phyloP scores from a whole-genome alignment of 1,139 yeast genomes.

The Casaregolazyma suthepensis region DNA sequence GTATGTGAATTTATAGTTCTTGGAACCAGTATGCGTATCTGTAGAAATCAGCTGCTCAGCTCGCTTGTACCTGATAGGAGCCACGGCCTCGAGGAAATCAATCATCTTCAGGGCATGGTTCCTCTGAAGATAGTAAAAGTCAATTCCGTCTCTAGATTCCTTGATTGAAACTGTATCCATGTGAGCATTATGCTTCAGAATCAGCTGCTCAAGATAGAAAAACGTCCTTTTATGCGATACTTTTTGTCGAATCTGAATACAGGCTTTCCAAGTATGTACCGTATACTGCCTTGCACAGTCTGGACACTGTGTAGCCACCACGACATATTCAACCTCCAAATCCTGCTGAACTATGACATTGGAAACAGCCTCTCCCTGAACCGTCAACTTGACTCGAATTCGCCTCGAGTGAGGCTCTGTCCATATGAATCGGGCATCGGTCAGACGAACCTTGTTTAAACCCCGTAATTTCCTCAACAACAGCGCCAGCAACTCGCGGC shows the following conservation, averaged over 20 bases:
- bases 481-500: constrained; percentile 84
- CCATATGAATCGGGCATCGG: constrained; percentile 96
- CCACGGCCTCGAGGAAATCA: constrained; percentile 80
- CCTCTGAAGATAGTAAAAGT: constrained; percentile 82
- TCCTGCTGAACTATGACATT: constrained; percentile 92
- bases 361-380: constrained; percentile 82
- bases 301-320: constrained; percentile 94
- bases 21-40: constrained; percentile 87
- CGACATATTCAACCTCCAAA: constrained; percentile 91
- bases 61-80: constrained; percentile 78
- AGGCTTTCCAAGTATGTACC: constrained; percentile 95
- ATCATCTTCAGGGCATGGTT: constrained; percentile 92
- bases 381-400: constrained; percentile 81
- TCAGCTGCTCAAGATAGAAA: constrained; percentile 88
- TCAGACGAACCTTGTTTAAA: constrained; percentile 74
- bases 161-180: constrained; percentile 88
- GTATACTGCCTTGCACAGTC: constrained; percentile 98
- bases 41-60: constrained; percentile 88
- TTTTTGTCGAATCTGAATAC: constrained; percentile 95
- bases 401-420: constrained; percentile 98
- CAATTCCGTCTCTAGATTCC: constrained; percentile 91
- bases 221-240: constrained; percentile 96
- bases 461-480: constrained; percentile 88
- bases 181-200: constrained; percentile 89
- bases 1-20: constrained; percentile 82